Evolutionary conservation across 2,329 filamentous ascomycete species (phyloP), one percentile per base, ranked within the genome.

Genomic region (Calonectria hongkongensis): DNA sequence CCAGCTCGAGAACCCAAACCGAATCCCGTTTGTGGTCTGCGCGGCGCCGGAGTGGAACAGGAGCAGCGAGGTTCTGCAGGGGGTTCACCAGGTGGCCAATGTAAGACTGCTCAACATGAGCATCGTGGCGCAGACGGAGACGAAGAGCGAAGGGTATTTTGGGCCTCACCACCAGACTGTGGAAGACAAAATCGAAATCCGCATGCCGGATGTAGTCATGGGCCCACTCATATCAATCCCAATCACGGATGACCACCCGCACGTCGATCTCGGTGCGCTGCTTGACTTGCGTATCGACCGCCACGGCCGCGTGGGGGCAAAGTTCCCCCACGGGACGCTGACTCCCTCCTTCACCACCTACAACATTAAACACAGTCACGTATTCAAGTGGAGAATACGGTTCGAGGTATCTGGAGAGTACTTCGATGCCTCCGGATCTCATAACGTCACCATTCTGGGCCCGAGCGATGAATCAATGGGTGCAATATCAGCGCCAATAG

Each of bases 1-100:
- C 8, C 83, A 84, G 25, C 75, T 85, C 0, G 79, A 79, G 0
- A 78, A 80, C 21, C 77, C 78, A 0, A 25, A 50, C 0, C 72
- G 74, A 0, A 68, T 83, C 1, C 79, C 82, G 0, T 76, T 82
- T 10, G 51, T 25, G 4, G 30, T 83, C 0, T 70, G 58, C 0
- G 30, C 78, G 2, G 45, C 74, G 0, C 78, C 81, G 0, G 33
- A 78, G 2, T 64, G 48, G 48, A 48, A 50, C 0, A 66, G 64
- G 4, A 80, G 77, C 0, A 80, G 76, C 27, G 51, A 75, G 0
- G 13, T 50, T 0, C 33, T 84, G 0, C 45, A 43, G 4, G 68
- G 78, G 0, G 27, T 70, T 0, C 54, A 66, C 0, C 78, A 78
- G 3, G 68, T 66, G 0, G 67, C 80, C 0, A 73, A 33, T 6